Evolutionary conservation across 768 basidiomycete genomes (phyloP), one percentile per base, ranked within the genome.

Genomic region (Tubosaeta sp.): DNA sequence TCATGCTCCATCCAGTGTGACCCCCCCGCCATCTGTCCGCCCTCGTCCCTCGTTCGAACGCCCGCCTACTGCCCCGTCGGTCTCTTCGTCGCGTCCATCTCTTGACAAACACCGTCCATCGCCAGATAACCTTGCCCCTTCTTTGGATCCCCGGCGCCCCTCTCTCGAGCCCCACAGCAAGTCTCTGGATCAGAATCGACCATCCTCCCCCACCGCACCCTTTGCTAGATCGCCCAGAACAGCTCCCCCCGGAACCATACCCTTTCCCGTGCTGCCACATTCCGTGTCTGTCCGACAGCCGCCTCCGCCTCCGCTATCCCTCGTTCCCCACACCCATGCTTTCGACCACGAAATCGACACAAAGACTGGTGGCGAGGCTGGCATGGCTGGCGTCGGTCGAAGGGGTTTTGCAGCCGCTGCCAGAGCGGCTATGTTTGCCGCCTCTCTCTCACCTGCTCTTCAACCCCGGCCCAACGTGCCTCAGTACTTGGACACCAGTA

Each of bases 381-480:
- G 88, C 1, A 94, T 94, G 92, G 92, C 92, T 1, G 92, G 92
- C 9, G 90, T 94, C 7, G 92, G 92, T 8, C 73, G 92, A 53
- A 73, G 91, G 57, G 92, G 89, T 1, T 93, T 93, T 52, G 76
- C 75, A 12, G 87, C 90, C 16, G 87, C 81, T 10, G 82, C 85
- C 46, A 81, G 82, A 39, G 84, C 83, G 0, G 82, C 81, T 8
- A 71, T 83, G 74, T 69, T 76, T 53, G 51, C 71, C 30, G 16
- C 64, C 21, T 48, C 61, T 34, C 48, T 44, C 41, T 16, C 65
- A 11, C 54, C 64, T 29, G 40, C 41, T n/a, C 49, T 48, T 25
- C 54, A 39, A 18, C 47, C 39, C 22, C 14, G 38, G 14, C 60
- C 66, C 12, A 73, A 75, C 55, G 59, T 63, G 18, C 76, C 79